These are phyloP conservation scores for Rhizoctonia solani DNA, from an alignment of 1,284 basidiomycete species.

Conservation along the genomic window DNA sequence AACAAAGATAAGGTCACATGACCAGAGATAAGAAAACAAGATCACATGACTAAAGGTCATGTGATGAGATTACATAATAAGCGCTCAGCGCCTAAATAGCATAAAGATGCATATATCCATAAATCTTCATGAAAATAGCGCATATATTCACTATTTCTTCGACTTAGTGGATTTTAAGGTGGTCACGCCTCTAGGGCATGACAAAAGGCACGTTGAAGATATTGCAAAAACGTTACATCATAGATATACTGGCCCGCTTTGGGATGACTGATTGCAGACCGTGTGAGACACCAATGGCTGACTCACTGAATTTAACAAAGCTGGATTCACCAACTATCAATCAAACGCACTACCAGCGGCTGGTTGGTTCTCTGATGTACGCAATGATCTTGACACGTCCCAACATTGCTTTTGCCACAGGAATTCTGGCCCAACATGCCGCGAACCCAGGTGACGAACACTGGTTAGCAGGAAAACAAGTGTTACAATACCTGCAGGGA, in stretches of 20 bases:
- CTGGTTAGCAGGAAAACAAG: slow-evolving; percentile 41
- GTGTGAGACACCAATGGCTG: slow-evolving; percentile 34
- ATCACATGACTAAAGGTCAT: too few relatives aligned
- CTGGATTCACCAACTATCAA: too few relatives aligned
- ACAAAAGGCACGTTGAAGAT: slow-evolving; percentile 30
- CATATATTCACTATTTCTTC: too few relatives aligned
- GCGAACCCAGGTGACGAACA: slow-evolving; percentile 40
- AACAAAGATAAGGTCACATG: too few relatives aligned
- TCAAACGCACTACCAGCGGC: slow-evolving; percentile 5
- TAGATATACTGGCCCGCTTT: slow-evolving; percentile 21
- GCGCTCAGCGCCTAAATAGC: too few relatives aligned
- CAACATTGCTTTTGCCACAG: slow-evolving; percentile 43
- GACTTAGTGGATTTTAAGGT: too few relatives aligned
- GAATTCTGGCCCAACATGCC: slow-evolving; percentile 39
- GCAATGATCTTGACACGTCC: slow-evolving; percentile 41
- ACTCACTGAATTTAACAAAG: not conserved
- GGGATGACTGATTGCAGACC: slow-evolving; percentile 17
- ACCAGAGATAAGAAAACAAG: too few relatives aligned
- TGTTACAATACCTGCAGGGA: slow-evolving; percentile 47
- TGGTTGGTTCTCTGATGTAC: slow-evolving; percentile 42
- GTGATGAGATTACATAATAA: too few relatives aligned
- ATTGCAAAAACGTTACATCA: slow-evolving; percentile 34
- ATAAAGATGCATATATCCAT: too few relatives aligned
- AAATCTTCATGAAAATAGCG: too few relatives aligned
- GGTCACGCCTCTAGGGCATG: too few relatives aligned